Conservation (phyloP, 139 green algal species). For the Auxenochlorella pyrenoidosa region DNA sequence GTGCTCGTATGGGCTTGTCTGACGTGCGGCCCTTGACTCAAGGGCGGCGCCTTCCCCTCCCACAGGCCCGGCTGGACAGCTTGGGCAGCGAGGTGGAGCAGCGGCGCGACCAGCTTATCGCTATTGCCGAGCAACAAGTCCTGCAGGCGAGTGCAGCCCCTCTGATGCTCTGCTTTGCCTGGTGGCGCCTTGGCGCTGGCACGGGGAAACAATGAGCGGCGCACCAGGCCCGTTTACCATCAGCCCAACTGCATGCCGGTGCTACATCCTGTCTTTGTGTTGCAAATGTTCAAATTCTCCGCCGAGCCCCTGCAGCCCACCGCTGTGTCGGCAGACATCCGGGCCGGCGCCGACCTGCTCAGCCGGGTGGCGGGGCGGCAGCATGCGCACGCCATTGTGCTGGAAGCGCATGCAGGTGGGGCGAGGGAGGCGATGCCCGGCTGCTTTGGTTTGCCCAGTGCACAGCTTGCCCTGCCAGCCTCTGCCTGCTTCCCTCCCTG, state of each 20-base stretch:
- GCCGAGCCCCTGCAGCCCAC: background rate
- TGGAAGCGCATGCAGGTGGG: slow-evolving; percentile 32
- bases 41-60: background rate
- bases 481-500: background rate
- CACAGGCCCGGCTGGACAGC: slow-evolving; percentile 20
- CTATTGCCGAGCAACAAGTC: slow-evolving; percentile 18
- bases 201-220: no score
- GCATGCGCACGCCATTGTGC: background rate
- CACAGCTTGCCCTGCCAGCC: background rate
- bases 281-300: no score
- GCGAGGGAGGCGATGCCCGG: background rate
- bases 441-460: background rate
- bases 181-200: no score
- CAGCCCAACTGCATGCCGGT: no score
- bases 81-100: slow-evolving; percentile 36
- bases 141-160: background rate
- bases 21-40: background rate
- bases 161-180: background rate
- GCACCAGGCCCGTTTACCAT: no score
- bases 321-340: background rate
- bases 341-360: slow-evolving; percentile 3
- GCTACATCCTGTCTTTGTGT: background rate
- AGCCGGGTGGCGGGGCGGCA: slow-evolving; percentile 17
- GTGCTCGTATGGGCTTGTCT: background rate
- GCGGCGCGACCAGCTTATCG: slow-evolving; percentile 19